phyloP scores from a whole-genome alignment of 1,284 basidiomycete species.

The Pterula multifida region DNA sequence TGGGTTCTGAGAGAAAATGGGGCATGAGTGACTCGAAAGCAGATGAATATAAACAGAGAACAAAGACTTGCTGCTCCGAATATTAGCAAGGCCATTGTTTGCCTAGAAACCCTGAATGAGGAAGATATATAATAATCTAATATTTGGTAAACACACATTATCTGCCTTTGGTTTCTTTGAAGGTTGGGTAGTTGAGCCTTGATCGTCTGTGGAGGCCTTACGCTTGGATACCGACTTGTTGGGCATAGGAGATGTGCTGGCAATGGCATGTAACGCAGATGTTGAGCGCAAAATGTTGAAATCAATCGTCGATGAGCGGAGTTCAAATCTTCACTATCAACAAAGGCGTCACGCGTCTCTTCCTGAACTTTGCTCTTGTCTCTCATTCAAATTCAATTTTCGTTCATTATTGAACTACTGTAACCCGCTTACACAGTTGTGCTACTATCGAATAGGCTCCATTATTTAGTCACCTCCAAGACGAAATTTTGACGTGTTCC shows the following conservation, averaged over 20 bases:
- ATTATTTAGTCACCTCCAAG: slow-evolving; percentile 17
- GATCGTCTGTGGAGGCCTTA: background rate
- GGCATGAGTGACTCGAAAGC: background rate
- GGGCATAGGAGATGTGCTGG: background rate
- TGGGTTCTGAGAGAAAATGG: slow-evolving; percentile 16
- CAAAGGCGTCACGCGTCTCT: too few relatives aligned
- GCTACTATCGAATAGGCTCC: too few relatives aligned
- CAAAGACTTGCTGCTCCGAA: background rate
- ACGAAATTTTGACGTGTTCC: slow-evolving; percentile 39
- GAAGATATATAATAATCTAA: too few relatives aligned
- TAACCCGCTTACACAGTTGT: too few relatives aligned
- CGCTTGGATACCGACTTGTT: background rate
- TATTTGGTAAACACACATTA: background rate
- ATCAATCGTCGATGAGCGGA: background rate
- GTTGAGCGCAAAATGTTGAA: background rate
- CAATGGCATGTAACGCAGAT: background rate
- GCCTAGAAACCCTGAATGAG: background rate
- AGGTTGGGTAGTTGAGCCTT: background rate
- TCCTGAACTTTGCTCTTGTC: background rate
- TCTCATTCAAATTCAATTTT: background rate
- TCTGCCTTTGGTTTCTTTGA: background rate
- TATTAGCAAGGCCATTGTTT: background rate
- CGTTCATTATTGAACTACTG: too few relatives aligned
- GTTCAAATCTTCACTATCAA: background rate
- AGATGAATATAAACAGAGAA: background rate